These are phyloP conservation scores for Colletotrichum destructivum DNA, from an alignment of 2,329 filamentous ascomycete species.

Conservation along the genomic window DNA sequence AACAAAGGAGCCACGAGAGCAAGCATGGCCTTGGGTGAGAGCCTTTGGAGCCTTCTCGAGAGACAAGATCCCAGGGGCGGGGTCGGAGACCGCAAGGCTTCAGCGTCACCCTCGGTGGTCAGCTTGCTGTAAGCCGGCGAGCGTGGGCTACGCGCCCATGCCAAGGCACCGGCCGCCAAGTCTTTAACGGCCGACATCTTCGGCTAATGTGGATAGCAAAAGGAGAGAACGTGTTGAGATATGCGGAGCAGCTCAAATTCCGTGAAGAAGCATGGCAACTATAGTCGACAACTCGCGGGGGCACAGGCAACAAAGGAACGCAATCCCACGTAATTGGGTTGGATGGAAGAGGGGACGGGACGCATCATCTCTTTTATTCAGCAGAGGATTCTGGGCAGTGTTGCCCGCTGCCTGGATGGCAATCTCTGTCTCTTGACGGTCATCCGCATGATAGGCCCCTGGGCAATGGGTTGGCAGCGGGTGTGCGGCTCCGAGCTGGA, in stretches of 20 bases:
- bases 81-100: neutral
- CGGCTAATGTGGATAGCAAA: neutral
- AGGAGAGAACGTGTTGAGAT: neutral
- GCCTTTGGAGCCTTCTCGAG: conserved; percentile 1
- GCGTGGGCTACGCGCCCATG: conserved; percentile 9
- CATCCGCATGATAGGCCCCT: no score
- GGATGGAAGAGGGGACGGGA: neutral
- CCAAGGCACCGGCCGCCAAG: neutral
- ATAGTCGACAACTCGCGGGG: neutral
- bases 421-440: neutral
- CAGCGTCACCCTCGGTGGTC: conserved; percentile 3
- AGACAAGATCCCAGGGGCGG: neutral
- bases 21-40: conserved; percentile 13
- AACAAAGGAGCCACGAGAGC: conserved; percentile 9
- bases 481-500: neutral
- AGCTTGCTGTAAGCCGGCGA: conserved; percentile 22
- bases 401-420: no score
- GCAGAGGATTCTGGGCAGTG: neutral
- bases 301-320: no score
- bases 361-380: neutral
- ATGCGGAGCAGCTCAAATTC: neutral
- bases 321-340: no score
- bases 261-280: neutral
- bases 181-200: conserved; percentile 6
- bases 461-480: neutral